phyloP scores from a whole-genome alignment of 75 land plant species.

The Isoetes taiwanensis region DNA sequence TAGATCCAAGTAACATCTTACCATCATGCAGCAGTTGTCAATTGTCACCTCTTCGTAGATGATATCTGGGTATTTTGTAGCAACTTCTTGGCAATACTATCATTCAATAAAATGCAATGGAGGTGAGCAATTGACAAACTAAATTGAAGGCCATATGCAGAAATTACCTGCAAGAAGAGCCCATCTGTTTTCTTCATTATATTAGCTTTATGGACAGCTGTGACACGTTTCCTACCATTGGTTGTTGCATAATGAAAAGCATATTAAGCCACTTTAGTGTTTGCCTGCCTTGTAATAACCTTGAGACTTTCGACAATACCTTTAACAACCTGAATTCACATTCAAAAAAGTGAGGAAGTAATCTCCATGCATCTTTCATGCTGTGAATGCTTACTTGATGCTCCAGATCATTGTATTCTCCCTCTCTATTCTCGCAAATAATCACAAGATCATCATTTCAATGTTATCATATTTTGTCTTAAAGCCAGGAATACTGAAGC shows the following conservation, averaged over 20 bases:
- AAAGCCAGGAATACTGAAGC: conserved; percentile 1
- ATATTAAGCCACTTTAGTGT: background rate
- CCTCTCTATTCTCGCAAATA: background rate
- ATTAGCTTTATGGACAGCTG: background rate
- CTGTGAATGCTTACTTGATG: background rate
- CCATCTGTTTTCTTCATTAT: conserved; percentile 7
- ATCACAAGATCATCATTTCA: conserved; percentile 2
- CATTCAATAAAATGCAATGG: too few species aligned
- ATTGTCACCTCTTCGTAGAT: too few species aligned
- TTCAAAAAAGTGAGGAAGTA: too few species aligned
- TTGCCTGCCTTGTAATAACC: conserved; percentile 1
- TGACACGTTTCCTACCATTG: background rate
- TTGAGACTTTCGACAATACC: conserved; percentile 2
- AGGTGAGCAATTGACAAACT: too few species aligned
- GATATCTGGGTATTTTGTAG: background rate
- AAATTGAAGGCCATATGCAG: too few species aligned
- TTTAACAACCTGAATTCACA: background rate
- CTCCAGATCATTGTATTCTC: background rate
- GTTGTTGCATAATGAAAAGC: conserved; percentile 2
- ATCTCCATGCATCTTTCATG: too few species aligned
- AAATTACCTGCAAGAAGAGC: conserved; percentile 1
- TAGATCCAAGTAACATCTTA: too few species aligned
- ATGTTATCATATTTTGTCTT: background rate
- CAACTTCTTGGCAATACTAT: conserved; percentile 1
- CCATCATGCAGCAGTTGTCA: too few species aligned